Percentiles rank a stretch among this genome's conserved stretches.
Conservation (phyloP, 2,329 filamentous ascomycete species). For the Colletotrichum sp. region DNA sequence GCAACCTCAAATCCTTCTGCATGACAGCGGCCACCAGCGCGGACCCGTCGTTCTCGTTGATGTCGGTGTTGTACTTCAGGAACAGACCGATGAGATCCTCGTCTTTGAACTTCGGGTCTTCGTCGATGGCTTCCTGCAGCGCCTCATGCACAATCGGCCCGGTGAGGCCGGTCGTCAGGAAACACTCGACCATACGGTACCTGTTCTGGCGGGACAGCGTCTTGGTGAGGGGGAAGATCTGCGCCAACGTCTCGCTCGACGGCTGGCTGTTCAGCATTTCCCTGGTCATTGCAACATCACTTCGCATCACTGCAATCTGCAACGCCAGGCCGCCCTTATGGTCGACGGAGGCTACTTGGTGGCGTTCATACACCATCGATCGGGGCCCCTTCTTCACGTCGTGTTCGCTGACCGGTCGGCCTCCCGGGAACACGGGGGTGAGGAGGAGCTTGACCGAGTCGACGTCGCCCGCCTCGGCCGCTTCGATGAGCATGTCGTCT, state of each 20-base stretch:
- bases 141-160: slow-evolving; percentile 52
- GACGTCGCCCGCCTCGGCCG: slow-evolving; percentile 51
- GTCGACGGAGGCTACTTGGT: slow-evolving; percentile 57
- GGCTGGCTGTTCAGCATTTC: slow-evolving; percentile 53
- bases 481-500: slow-evolving; percentile 55
- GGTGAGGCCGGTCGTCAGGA: slow-evolving; percentile 53
- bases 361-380: slow-evolving; percentile 42
- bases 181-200: slow-evolving; percentile 53
- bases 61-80: slow-evolving; percentile 55
- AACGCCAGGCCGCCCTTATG: slow-evolving; percentile 57
- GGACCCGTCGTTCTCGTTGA: slow-evolving; percentile 58
- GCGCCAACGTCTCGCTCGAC: slow-evolving; percentile 48
- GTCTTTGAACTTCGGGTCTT: slow-evolving; percentile 51
- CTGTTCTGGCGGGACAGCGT: slow-evolving; percentile 47
- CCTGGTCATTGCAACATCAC: slow-evolving; percentile 48
- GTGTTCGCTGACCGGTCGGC: slow-evolving; percentile 24
- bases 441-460: slow-evolving; percentile 55
- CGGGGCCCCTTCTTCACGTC: slow-evolving; percentile 22
- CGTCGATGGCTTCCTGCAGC: slow-evolving; percentile 57
- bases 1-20: slow-evolving; percentile 50
- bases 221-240: slow-evolving; percentile 53
- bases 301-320: slow-evolving; percentile 50
- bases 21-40: slow-evolving; percentile 52
- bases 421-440: slow-evolving; percentile 48
- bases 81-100: slow-evolving; percentile 57